phyloP scores from a whole-genome alignment of 805 yeast species.

The Zygotorulaspora sp. region DNA sequence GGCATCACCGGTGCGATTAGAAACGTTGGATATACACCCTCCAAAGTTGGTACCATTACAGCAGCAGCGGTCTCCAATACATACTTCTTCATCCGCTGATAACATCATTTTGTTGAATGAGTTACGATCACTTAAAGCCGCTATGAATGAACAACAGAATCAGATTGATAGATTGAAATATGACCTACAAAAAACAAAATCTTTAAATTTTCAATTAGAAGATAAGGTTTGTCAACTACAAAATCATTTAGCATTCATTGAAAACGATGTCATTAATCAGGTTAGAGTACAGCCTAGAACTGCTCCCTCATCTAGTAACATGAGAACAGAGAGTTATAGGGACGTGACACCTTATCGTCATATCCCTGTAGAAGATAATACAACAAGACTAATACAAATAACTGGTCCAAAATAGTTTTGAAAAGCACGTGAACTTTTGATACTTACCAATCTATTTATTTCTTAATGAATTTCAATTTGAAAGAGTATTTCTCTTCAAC shows the following conservation, averaged over 20 bases:
- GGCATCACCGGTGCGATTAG: slow-evolving; percentile 1
- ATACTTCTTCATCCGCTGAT: slow-evolving; percentile 2
- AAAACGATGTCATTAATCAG: slow-evolving; percentile 8
- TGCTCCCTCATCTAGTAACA: slow-evolving; percentile 6
- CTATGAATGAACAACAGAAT: slow-evolving; percentile 22
- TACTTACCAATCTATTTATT: not conserved
- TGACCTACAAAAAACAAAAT: slow-evolving; percentile 17
- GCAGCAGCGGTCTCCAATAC: not conserved
- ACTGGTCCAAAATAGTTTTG: slow-evolving; percentile 12
- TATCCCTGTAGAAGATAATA: slow-evolving; percentile 20
- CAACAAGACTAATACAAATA: slow-evolving; percentile 18
- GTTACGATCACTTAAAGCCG: slow-evolving; percentile 17
- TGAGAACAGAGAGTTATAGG: slow-evolving; percentile 7
- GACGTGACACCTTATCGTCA: slow-evolving; percentile 2
- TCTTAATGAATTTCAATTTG: slow-evolving; percentile 34
- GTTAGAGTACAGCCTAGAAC: slow-evolving; percentile 5
- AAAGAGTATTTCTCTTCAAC: slow-evolving; percentile 33
- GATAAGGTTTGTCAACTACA: slow-evolving; percentile 17
- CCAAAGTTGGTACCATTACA: not conserved
- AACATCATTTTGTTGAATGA: slow-evolving; percentile 15
- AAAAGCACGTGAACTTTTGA: not conserved
- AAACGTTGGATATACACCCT: slow-evolving; percentile 1
- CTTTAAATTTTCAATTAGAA: slow-evolving; percentile 16
- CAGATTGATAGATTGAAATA: slow-evolving; percentile 19
- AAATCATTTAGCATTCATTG: slow-evolving; percentile 12